A percentile compares a stretch with the other conserved stretches of the same genome.
Evolutionary conservation across 192 early-diverging fungal species (phyloP).

Genomic region (Bifiguratus adelaidae): DNA sequence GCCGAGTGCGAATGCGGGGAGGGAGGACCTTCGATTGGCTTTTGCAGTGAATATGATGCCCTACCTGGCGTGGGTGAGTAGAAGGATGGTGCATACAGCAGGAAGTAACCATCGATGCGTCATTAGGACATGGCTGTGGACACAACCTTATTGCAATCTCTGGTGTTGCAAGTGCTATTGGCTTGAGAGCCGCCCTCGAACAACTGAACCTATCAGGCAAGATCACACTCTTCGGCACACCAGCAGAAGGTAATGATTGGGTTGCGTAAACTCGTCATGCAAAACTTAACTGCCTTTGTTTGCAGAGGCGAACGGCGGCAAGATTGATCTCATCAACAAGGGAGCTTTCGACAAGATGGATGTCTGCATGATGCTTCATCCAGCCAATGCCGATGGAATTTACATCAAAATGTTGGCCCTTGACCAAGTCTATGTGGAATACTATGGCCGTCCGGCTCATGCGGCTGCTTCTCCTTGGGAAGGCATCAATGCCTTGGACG

Average conservation of each 20-base stretch:
- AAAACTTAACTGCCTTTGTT: no score
- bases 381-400: conserved; percentile 38
- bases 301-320: no score
- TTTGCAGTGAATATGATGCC: conserved; percentile 57
- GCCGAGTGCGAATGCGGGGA: conserved; percentile 44
- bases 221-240: conserved; percentile 54
- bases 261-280: no score
- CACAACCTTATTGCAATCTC: conserved; percentile 64
- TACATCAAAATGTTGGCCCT: conserved; percentile 27
- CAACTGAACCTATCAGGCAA: conserved; percentile 25
- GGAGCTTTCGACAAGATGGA: conserved; percentile 64
- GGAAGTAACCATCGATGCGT: no score
- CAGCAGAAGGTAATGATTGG: conserved; percentile 49
- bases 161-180: conserved; percentile 46
- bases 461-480: no score
- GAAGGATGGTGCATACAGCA: no score
- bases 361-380: conserved; percentile 76
- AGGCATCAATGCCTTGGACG: conserved; percentile 77
- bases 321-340: conserved; percentile 54
- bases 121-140: conserved; percentile 52
- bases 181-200: conserved; percentile 24
- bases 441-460: conserved; percentile 62
- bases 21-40: conserved; percentile 34
- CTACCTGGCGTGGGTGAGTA: conserved; percentile 61
- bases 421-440: conserved; percentile 39